Evolutionary conservation across 2,329 filamentous ascomycete species (phyloP).

Genomic region (Calonectria pauciramosa): DNA sequence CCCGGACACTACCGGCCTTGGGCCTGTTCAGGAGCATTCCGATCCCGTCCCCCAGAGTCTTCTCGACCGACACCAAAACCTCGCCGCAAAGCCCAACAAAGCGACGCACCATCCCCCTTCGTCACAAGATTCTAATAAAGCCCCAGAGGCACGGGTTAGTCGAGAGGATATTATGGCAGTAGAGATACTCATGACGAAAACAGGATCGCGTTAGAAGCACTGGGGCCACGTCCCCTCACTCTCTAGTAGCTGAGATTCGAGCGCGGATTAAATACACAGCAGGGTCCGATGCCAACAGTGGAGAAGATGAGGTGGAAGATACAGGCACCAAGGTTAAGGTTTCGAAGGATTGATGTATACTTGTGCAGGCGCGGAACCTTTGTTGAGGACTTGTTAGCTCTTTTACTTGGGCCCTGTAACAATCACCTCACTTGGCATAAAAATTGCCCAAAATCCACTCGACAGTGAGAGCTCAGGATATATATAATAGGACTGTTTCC

Average conservation of each 20-base stretch:
- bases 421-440: not conserved
- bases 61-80: slow-evolving; percentile 43
- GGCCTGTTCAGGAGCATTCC: slow-evolving; percentile 35
- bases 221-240: slow-evolving; percentile 43
- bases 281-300: not conserved
- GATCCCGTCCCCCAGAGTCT: slow-evolving; percentile 38
- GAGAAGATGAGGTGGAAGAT: not conserved
- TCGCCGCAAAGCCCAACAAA: slow-evolving; percentile 36
- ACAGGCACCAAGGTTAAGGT: not conserved
- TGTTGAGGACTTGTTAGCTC: not conserved
- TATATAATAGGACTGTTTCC: not conserved
- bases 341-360: not conserved
- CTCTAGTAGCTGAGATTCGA: slow-evolving; percentile 44
- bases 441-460: not conserved
- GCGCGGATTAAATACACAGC: slow-evolving; percentile 30
- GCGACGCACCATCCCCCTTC: not conserved
- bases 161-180: fast-evolving
- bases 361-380: not conserved
- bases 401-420: not conserved
- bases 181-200: not conserved
- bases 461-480: not conserved
- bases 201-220: slow-evolving; percentile 43
- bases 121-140: slow-evolving; percentile 10
- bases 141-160: slow-evolving; percentile 31
- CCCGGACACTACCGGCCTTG: slow-evolving; percentile 33